Base-by-base conservation (phyloP, 805 yeast species). In the Candida boidinii region DNA sequence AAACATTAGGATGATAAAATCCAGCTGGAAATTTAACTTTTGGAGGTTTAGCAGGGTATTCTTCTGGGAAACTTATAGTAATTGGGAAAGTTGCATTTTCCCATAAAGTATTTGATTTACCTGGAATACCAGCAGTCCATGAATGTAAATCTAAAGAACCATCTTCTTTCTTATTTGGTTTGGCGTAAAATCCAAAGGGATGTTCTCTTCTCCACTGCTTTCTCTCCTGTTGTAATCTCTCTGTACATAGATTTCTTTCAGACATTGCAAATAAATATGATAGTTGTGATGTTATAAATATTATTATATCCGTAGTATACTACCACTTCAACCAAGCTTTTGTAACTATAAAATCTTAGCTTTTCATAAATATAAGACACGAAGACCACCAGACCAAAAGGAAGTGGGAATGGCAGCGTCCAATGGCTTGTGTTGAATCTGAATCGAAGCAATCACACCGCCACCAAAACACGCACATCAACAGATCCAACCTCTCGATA, bases 201-300 rank as follows among this genome's bases (percentile, higher is more conserved):
- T 92, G 99, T 55, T 87, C 96, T 55, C 86, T 90, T 46, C 99
- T 76, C 99, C 99, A 92, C 56, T 82, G 86, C 60, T 88, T 90
- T 57, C 98, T 63, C 56, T 90, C 98, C 57, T 87, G 95, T 51
- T 88, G 96, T 26, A 90, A 71, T 47, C 98, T 75, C 38, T 76
- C 85, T 42, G 78, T 64, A 54, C 94, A 79, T 38, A 86, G 36
- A 31, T 52, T 55, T 40, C 58, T 44, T 29, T 43, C 49, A 10
- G 46, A 35, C 51, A 49, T 45, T 4, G n/a, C 17, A 14, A n/a
- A n/a, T n/a, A n/a, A n/a, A n/a, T 12, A 11, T 23, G n/a, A 11
- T 15, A 29, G 9, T 4, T n/a, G n/a, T n/a, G n/a, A n/a, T n/a
- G n/a, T n/a, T n/a, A n/a, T n/a, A n/a, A n/a, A n/a, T n/a, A n/a